These are phyloP conservation scores for Euphorbia corollata DNA, from an alignment of 441 rosid species.

Conservation along the genomic window DNA sequence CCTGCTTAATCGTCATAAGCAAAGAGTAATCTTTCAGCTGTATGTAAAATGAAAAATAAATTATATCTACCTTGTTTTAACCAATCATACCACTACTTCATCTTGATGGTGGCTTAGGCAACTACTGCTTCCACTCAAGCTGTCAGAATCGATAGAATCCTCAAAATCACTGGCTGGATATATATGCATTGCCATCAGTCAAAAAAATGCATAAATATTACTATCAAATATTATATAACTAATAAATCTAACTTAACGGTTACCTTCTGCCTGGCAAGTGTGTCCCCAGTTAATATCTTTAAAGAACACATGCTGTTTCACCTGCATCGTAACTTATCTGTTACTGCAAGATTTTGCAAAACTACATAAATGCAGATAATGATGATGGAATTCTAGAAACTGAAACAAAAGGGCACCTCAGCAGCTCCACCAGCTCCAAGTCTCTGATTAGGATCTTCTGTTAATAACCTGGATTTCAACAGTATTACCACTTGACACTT, in stretches of 20 bases:
- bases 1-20: slow-evolving; percentile 37
- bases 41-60: background rate
- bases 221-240: no score
- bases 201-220: no score
- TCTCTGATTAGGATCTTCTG: slow-evolving; percentile 96
- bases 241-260: no score
- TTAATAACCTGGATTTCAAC: slow-evolving; percentile 57
- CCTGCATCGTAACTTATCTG: slow-evolving; percentile 41
- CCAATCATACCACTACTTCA: no score
- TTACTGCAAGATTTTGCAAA: slow-evolving; percentile 17
- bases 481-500: slow-evolving; percentile 6
- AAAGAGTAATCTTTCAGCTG: slow-evolving; percentile 8
- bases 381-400: slow-evolving; percentile 16
- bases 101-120: slow-evolving; percentile 71
- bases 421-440: slow-evolving; percentile 93
- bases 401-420: slow-evolving; percentile 53
- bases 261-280: slow-evolving; percentile 98
- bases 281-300: slow-evolving; percentile 97
- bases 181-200: slow-evolving; percentile 51
- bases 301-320: slow-evolving; percentile 83
- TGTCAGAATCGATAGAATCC: slow-evolving; percentile 82
- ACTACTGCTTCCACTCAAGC: slow-evolving; percentile 82
- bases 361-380: slow-evolving; percentile 10
- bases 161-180: slow-evolving; percentile 69
- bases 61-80: no score